Evolutionary conservation across 208 protist genomes (phyloP).

Genomic region (Crithidia fasciculata): DNA sequence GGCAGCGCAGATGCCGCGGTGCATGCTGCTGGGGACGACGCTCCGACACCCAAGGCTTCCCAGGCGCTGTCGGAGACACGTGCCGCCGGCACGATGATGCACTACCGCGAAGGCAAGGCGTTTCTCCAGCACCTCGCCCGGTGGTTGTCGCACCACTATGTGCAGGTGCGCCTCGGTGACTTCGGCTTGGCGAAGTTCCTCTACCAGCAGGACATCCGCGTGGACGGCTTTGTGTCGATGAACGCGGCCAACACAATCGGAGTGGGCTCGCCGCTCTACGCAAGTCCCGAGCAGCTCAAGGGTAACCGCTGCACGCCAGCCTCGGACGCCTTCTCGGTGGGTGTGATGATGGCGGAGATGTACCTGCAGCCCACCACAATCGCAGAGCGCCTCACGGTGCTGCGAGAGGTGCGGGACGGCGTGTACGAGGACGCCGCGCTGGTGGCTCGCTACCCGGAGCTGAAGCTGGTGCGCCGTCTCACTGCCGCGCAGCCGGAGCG

Average conservation of each 20-base stretch:
- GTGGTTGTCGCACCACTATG: constrained; percentile 57
- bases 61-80: too few relatives aligned
- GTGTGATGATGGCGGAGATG: constrained; percentile 84
- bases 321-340: constrained; percentile 74
- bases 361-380: constrained; percentile 83
- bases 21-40: not conserved
- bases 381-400: constrained; percentile 64
- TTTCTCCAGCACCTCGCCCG: constrained; percentile 26
- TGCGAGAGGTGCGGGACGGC: constrained; percentile 66
- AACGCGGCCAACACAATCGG: constrained; percentile 73
- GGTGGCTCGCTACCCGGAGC: constrained; percentile 63
- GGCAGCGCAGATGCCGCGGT: not conserved
- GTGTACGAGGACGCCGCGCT: constrained; percentile 37
- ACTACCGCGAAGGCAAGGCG: not conserved
- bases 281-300: constrained; percentile 84
- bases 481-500: constrained; percentile 28
- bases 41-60: too few relatives aligned
- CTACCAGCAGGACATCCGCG: constrained; percentile 36
- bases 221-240: constrained; percentile 44
- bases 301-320: constrained; percentile 60
- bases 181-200: constrained; percentile 79
- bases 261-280: constrained; percentile 88
- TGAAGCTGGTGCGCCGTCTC: constrained; percentile 53
- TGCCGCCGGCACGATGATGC: not conserved
- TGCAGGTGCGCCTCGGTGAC: constrained; percentile 82